A percentile compares a stretch with the other conserved stretches of the same genome.
These are phyloP conservation scores for Pseudocohnilembus persalinus DNA, from an alignment of 169 alveolate species.

Conservation along the genomic window DNA sequence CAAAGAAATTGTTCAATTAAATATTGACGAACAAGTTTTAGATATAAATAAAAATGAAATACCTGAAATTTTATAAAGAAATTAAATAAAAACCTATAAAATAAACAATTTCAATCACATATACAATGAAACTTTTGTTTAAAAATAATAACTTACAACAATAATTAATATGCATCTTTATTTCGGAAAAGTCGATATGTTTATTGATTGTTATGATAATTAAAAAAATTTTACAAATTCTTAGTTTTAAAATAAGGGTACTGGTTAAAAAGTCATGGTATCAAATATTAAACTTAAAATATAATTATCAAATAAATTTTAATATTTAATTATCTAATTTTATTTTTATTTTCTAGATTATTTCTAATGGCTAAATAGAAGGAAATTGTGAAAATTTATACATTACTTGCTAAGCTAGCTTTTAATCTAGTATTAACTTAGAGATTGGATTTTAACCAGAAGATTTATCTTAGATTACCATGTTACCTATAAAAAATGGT, in stretches of 20 bases:
- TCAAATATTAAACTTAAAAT: too few species aligned
- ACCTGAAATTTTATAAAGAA: not conserved
- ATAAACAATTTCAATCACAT: too few species aligned
- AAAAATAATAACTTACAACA: not conserved
- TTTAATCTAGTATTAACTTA: not conserved
- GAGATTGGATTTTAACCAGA: not conserved
- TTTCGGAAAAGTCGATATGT: not conserved
- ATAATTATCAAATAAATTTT: too few species aligned
- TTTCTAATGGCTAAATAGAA: not conserved
- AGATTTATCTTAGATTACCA: not conserved
- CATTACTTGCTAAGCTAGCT: not conserved
- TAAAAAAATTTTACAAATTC: not conserved
- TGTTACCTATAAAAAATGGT: not conserved
- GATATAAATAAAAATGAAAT: too few species aligned
- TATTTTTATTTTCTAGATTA: not conserved
- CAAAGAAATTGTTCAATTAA: not conserved
- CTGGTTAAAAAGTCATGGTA: not conserved
- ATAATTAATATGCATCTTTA: not conserved
- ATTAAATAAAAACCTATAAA: not conserved
- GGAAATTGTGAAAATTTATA: not conserved
- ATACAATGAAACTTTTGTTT: not conserved
- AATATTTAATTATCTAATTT: not conserved
- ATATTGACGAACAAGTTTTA: not conserved
- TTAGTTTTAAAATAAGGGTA: not conserved
- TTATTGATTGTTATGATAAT: not conserved